Evolutionary conservation across 2,329 filamentous ascomycete genomes (phyloP).

Genomic region (Xylariaceae sp.): DNA sequence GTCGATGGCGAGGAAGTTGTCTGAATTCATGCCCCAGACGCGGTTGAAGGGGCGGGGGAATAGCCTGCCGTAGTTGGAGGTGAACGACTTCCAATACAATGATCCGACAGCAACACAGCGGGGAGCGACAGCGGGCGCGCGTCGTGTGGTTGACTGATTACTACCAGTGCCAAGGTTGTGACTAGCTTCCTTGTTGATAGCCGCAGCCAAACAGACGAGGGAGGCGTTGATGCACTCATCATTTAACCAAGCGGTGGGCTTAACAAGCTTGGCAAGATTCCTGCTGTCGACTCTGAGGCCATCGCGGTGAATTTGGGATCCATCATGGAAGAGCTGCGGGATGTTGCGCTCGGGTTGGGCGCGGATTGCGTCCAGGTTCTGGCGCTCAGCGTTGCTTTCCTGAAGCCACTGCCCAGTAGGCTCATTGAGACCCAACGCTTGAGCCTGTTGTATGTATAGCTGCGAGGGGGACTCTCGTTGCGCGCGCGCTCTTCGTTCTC

Average conservation of each 20-base stretch:
- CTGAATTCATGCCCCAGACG: constrained; percentile 49
- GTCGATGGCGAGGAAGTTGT: constrained; percentile 61
- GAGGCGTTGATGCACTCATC: constrained; percentile 71
- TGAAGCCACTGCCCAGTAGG: no score
- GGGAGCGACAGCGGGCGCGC: no score
- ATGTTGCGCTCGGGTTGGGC: no score
- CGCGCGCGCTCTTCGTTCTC: no score
- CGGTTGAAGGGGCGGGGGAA: constrained; percentile 29
- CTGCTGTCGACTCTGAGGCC: constrained; percentile 47
- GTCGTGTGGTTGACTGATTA: no score
- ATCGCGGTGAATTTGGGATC: constrained; percentile 31
- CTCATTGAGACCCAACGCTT: background rate
- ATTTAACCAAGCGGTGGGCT: constrained; percentile 63
- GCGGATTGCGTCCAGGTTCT: no score
- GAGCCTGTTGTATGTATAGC: no score
- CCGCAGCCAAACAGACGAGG: constrained; percentile 55
- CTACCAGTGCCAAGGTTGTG: no score
- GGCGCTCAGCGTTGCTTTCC: no score
- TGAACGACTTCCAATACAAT: constrained; percentile 58
- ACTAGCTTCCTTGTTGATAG: constrained; percentile 53
- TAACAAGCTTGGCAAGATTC: constrained; percentile 62
- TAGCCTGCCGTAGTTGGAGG: constrained; percentile 50
- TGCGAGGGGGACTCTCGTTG: no score
- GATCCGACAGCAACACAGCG: constrained; percentile 61
- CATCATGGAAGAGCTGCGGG: background rate